Conservation (phyloP, 768 basidiomycete species). For the Pisolithus marmoratus region DNA sequence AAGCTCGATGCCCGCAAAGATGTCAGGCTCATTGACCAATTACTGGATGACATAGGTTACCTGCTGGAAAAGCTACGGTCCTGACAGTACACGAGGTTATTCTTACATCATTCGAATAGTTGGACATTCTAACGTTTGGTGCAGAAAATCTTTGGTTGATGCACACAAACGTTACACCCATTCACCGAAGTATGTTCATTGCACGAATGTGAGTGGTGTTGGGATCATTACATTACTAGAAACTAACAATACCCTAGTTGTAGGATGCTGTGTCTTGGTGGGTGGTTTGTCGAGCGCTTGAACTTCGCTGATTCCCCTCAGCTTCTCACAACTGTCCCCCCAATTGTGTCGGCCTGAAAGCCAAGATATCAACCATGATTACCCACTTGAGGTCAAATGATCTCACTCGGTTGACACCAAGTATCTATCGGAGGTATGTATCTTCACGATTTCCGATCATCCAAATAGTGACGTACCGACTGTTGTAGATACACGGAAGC, state of each 20-base stretch:
- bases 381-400: slow-evolving; percentile 1
- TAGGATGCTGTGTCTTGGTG: slow-evolving; percentile 42
- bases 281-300: slow-evolving; percentile 15
- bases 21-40: neutral
- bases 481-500: neutral
- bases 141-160: slow-evolving; percentile 1
- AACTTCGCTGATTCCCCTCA: slow-evolving; percentile 4
- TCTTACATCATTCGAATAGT: neutral
- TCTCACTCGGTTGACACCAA: neutral
- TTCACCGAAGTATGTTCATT: slow-evolving; percentile 34
- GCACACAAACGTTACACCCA: slow-evolving; percentile 11
- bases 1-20: slow-evolving; percentile 12
- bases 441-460: neutral
- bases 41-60: slow-evolving; percentile 16
- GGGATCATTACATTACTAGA: neutral
- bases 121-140: neutral
- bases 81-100: slow-evolving; percentile 22
- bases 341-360: slow-evolving; percentile 1
- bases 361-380: slow-evolving; percentile 4
- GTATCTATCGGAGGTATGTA: slow-evolving; percentile 9
- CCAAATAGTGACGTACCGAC: neutral
- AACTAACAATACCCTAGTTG: slow-evolving; percentile 32
- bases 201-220: slow-evolving; percentile 39
- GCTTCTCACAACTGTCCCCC: slow-evolving; percentile 31
- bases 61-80: slow-evolving; percentile 26